Conservation (phyloP, 208 protist genomes). For the Trypanosoma conorhini region DNA sequence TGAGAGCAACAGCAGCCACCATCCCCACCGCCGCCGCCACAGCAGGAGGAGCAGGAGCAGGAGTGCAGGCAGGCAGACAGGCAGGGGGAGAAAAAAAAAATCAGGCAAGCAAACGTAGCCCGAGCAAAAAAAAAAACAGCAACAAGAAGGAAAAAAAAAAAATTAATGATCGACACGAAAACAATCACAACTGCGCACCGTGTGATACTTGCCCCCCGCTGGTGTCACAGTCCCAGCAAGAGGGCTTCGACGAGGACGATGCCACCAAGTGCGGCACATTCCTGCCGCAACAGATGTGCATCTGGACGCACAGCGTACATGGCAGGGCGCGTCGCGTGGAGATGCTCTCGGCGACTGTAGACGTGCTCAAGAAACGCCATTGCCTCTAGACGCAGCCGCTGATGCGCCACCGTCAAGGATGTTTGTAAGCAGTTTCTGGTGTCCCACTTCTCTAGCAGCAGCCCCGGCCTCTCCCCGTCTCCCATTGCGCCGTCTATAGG, state of each 20-base stretch:
- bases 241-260: constrained; percentile 40
- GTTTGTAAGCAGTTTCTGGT: not conserved
- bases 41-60: no score
- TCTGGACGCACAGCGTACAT: constrained; percentile 28
- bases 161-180: not conserved
- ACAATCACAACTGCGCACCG: not conserved
- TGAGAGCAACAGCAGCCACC: not conserved
- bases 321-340: constrained; percentile 21
- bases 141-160: constrained; percentile 11
- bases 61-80: no score
- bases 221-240: constrained; percentile 20
- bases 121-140: constrained; percentile 1
- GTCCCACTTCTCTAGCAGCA: not conserved
- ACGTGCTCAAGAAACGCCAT: constrained; percentile 25
- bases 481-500: not conserved
- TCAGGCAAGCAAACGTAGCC: not conserved
- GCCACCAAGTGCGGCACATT: constrained; percentile 34
- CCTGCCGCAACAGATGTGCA: constrained; percentile 16
- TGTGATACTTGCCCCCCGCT: not conserved
- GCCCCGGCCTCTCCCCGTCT: not conserved
- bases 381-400: constrained; percentile 4
- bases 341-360: constrained; percentile 7
- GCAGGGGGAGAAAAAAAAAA: not conserved
- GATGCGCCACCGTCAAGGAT: not conserved
- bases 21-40: not conserved